Percentiles rank a stretch among this genome's conserved stretches.
Evolutionary conservation across 208 protist species (phyloP).

Genomic region (Acanthamoeba divionensis): DNA sequence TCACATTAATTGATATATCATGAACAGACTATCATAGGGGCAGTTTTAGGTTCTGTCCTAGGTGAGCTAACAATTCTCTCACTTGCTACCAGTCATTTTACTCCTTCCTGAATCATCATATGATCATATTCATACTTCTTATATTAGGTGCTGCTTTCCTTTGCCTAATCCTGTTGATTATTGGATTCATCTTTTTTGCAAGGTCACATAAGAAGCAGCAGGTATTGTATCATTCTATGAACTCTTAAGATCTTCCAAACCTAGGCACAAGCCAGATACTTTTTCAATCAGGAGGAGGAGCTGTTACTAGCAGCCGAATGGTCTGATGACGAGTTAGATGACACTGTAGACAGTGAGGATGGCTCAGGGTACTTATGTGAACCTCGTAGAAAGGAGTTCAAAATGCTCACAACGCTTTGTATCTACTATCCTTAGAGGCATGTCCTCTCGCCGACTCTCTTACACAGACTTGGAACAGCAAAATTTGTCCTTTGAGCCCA

Average conservation of each 20-base stretch:
- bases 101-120: too few relatives aligned
- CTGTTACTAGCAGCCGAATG: constrained; percentile 29
- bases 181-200: background rate
- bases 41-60: too few relatives aligned
- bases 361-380: too few relatives aligned
- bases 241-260: too few relatives aligned
- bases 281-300: background rate
- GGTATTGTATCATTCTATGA: too few relatives aligned
- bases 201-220: background rate
- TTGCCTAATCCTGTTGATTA: background rate
- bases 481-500: constrained; percentile 28
- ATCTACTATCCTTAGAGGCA: background rate
- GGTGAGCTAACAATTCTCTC: too few relatives aligned
- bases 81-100: too few relatives aligned
- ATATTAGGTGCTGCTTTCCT: background rate
- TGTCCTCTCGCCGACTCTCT: background rate
- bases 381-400: background rate
- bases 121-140: too few relatives aligned
- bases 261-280: too few relatives aligned
- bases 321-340: constrained; percentile 45
- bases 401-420: background rate
- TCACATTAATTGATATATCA: too few relatives aligned
- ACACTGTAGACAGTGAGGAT: too few relatives aligned
- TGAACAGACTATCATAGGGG: too few relatives aligned
- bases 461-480: constrained; percentile 27